Evolutionary conservation across 2,329 filamentous ascomycete species (phyloP), one percentile per base, ranked within the genome.

Genomic region (Talaromyces rugulosus): DNA sequence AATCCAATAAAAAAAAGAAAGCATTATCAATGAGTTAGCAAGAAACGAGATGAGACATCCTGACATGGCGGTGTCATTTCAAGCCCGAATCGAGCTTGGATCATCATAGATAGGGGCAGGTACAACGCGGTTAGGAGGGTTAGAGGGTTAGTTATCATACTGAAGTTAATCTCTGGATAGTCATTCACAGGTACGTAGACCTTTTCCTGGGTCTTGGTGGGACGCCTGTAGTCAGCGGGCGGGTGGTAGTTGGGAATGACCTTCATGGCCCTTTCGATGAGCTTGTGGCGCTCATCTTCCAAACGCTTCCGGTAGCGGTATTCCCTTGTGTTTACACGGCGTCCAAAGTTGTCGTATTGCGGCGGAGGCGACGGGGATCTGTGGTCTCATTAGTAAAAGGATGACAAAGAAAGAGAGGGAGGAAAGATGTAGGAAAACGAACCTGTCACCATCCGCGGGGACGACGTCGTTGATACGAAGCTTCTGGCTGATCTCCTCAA

Each of bases 161-260:
- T 99, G 92, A 99, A 99, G 89, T 99, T 99, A 89, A 99, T 98
- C 81, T 99, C 95, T 85, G 95, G 95, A 80, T 99, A 99, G 81
- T 99, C 95, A 87, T 99, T 99, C 83, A 99, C 95, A 78, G 95
- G 95, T 79, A 99, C 95, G 78, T 99, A 99, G 90, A 99, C 96
- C 85, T 99, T 99, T 85, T 99, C 95, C 82, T 99, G 95, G 76
- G 95, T 99, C 90, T 99, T 99, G 78, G 94, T 98, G 66, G 95
- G 95, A 73, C 95, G 91, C 78, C 95, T 92, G 80, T 99, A 99
- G 78, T 99, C 95, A 85, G 94, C 91, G 63, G 95, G 95, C 72
- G 95, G 95, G 77, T 98, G 92, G 78, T 99, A 99, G 87, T 97
- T 97, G 82, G 95, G 94, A 78, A 99, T 98, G 74, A 91, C 92